Evolutionary conservation across 2,329 filamentous ascomycete species (phyloP).

Genomic region (Trichoderma guizhouense): DNA sequence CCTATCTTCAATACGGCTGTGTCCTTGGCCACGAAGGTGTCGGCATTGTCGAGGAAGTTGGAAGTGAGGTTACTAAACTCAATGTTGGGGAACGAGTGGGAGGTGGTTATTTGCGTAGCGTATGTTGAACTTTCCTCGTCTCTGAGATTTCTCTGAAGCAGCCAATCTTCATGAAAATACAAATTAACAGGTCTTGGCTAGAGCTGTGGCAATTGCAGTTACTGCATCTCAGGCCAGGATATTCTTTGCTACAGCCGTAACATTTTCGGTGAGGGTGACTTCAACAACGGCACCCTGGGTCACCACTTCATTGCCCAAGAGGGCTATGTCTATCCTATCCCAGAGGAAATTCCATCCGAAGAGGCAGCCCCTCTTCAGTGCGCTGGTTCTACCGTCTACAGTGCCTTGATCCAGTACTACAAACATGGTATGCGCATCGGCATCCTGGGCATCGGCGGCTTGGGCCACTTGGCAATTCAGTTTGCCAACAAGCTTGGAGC

Average conservation of each 20-base stretch:
- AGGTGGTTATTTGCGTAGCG: not conserved
- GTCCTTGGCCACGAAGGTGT: slow-evolving; percentile 52
- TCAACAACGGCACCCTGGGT: slow-evolving; percentile 25
- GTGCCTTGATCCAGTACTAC: not conserved
- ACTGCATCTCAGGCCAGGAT: slow-evolving; percentile 35
- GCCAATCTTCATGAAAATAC: not conserved
- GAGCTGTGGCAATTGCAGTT: slow-evolving; percentile 47
- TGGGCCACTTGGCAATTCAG: slow-evolving; percentile 22
- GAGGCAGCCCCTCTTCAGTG: not conserved
- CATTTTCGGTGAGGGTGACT: slow-evolving; percentile 18
- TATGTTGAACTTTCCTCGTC: not conserved
- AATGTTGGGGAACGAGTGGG: not conserved
- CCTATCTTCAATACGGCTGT: not conserved
- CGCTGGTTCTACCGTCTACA: not conserved
- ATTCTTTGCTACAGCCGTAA: slow-evolving; percentile 18
- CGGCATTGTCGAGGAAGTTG: slow-evolving; percentile 44
- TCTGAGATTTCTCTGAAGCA: not conserved
- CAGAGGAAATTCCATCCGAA: not conserved
- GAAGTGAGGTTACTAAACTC: slow-evolving; percentile 38
- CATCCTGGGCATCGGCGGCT: slow-evolving; percentile 54
- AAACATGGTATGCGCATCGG: slow-evolving; percentile 29
- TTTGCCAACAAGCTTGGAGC: slow-evolving; percentile 52
- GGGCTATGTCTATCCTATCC: not conserved
- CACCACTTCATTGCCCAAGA: not conserved
- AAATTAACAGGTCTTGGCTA: slow-evolving; percentile 40